A percentile compares a stretch with the other conserved stretches of the same genome.
Conservation (phyloP, 495 filamentous ascomycete genomes). For the Penicillium mononematosum region DNA sequence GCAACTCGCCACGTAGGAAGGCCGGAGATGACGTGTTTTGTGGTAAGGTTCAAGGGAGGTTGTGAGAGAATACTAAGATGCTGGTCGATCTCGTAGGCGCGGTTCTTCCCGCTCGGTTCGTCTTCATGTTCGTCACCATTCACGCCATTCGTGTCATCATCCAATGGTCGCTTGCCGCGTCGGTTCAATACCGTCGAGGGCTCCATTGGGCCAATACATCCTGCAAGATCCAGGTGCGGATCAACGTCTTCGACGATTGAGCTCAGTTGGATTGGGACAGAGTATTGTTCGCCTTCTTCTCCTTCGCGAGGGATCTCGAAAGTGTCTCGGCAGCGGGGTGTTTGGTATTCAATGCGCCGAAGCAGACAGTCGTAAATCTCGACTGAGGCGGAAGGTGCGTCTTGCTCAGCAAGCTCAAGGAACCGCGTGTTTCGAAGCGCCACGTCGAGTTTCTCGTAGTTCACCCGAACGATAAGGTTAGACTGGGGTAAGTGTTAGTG, state of each 20-base stretch:
- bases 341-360: slow-evolving; percentile 62
- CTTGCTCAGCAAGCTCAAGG: slow-evolving; percentile 58
- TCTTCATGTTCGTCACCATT: slow-evolving; percentile 30
- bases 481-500: slow-evolving; percentile 33
- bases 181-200: slow-evolving; percentile 24
- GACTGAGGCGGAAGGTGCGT: slow-evolving; percentile 53
- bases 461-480: slow-evolving; percentile 71
- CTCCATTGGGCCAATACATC: slow-evolving; percentile 39
- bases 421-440: slow-evolving; percentile 77
- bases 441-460: slow-evolving; percentile 81
- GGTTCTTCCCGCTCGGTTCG: slow-evolving; percentile 38
- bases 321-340: slow-evolving; percentile 63
- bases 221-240: slow-evolving; percentile 40
- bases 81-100: slow-evolving; percentile 59
- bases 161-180: slow-evolving; percentile 38
- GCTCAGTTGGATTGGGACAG: slow-evolving; percentile 36
- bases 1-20: slow-evolving; percentile 76
- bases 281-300: slow-evolving; percentile 48
- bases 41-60: slow-evolving; percentile 63
- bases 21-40: slow-evolving; percentile 48
- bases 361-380: slow-evolving; percentile 76
- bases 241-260: slow-evolving; percentile 42
- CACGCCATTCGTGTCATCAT: slow-evolving; percentile 32
- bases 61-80: slow-evolving; percentile 76
- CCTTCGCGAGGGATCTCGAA: slow-evolving; percentile 55